These are phyloP conservation scores for Chlamydomonas sp. DNA, from an alignment of 139 green algal species.

Conservation along the genomic window DNA sequence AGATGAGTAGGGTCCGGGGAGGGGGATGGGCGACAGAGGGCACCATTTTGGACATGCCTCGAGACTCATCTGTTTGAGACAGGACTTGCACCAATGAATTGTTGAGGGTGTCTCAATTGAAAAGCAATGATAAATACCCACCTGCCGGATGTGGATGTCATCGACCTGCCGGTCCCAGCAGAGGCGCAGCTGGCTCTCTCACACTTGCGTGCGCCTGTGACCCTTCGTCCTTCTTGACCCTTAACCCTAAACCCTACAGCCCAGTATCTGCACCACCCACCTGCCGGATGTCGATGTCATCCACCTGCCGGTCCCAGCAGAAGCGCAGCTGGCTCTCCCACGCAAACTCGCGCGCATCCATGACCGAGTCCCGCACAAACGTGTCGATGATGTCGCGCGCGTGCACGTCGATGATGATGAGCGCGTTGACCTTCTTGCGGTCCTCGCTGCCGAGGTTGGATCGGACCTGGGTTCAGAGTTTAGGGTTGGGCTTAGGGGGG, in stretches of 20 bases:
- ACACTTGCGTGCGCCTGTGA: constrained; percentile 76
- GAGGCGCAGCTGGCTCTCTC: constrained; percentile 77
- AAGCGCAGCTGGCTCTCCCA: constrained; percentile 82
- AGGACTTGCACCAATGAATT: no score
- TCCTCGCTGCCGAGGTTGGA: constrained; percentile 54
- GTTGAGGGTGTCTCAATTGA: no score
- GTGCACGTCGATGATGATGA: constrained; percentile 86
- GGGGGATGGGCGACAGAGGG: no score
- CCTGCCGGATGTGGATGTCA: constrained; percentile 74
- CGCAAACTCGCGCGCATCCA: constrained; percentile 76
- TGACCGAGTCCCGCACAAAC: constrained; percentile 74
- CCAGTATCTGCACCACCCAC: no score
- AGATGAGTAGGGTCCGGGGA: no score
- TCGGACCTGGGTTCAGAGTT: constrained; percentile 34
- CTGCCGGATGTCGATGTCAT: constrained; percentile 77
- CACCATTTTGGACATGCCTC: no score
- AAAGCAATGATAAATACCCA: no score
- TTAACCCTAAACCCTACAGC: no score
- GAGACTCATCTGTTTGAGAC: no score
- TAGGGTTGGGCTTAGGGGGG: no score
- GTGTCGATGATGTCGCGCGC: constrained; percentile 77
- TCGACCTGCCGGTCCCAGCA: constrained; percentile 68
- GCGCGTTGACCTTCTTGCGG: constrained; percentile 76
- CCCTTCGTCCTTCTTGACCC: no score
- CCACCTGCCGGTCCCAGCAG: constrained; percentile 62